Percentiles rank a stretch among this genome's conserved stretches.
Evolutionary conservation across 352 stramenopile genomes (phyloP).

Genomic region (Phytophthora pinifolia): DNA sequence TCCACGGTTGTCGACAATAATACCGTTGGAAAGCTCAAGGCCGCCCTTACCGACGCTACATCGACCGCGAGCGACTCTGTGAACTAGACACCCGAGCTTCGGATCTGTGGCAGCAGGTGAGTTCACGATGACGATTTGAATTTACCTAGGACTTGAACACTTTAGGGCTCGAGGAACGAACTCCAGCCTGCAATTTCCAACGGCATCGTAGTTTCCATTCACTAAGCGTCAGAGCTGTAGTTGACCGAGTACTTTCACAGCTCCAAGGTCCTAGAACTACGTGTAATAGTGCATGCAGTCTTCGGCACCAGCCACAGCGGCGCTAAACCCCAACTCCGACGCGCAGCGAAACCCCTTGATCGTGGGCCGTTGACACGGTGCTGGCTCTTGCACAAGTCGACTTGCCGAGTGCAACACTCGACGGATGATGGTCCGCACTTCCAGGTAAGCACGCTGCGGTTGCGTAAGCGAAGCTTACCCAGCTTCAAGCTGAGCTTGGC

Average conservation of each 20-base stretch:
- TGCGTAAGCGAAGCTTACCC: slow-evolving; percentile 4
- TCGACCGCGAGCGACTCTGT: not conserved
- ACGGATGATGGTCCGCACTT: slow-evolving; percentile 5
- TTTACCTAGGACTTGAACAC: not conserved
- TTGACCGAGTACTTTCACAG: too few species aligned
- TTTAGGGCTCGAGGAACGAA: slow-evolving; percentile 13
- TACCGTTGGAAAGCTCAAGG: slow-evolving; percentile 16
- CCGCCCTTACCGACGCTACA: slow-evolving; percentile 5
- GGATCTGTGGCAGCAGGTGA: too few species aligned
- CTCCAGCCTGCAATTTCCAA: not conserved
- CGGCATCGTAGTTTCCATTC: too few species aligned
- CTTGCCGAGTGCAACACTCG: not conserved
- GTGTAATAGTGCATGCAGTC: too few species aligned
- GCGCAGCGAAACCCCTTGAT: not conserved
- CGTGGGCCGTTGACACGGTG: not conserved
- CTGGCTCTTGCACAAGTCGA: not conserved
- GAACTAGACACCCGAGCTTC: too few species aligned
- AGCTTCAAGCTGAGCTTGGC: too few species aligned
- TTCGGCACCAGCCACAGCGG: too few species aligned
- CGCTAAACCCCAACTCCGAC: not conserved
- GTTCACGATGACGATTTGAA: too few species aligned
- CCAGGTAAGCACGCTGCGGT: slow-evolving; percentile 1
- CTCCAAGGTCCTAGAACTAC: too few species aligned
- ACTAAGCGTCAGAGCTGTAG: too few species aligned
- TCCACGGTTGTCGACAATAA: slow-evolving; percentile 11